Percentiles rank a stretch among this genome's conserved stretches.
Conservation (phyloP, 1,139 yeast genomes). For the Blastobotrys capitulatus region DNA sequence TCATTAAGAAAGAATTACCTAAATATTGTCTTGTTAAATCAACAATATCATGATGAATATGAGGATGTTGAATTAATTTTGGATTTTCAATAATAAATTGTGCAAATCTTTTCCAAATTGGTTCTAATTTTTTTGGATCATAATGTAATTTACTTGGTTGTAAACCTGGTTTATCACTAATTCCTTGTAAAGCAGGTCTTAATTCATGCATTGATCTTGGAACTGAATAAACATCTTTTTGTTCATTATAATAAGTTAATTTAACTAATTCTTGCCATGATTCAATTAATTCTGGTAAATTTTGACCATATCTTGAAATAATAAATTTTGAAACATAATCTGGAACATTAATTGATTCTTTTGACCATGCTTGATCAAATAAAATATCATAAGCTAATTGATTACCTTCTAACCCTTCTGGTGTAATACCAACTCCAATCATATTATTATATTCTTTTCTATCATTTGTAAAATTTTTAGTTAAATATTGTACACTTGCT, state of each 20-base stretch:
- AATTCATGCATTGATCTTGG: slow-evolving; percentile 15
- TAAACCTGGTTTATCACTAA: slow-evolving; percentile 12
- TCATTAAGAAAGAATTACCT: slow-evolving; percentile 14
- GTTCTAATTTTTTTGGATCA: slow-evolving; percentile 12
- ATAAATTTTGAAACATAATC: slow-evolving; percentile 13
- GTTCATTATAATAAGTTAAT: slow-evolving; percentile 17
- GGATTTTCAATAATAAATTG: slow-evolving; percentile 4
- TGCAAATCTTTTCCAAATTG: slow-evolving; percentile 13
- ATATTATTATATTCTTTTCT: slow-evolving; percentile 10
- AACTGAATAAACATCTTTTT: slow-evolving; percentile 15
- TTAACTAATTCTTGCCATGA: slow-evolving; percentile 16
- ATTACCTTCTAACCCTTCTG: slow-evolving; percentile 21
- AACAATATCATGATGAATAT: slow-evolving; percentile 18
- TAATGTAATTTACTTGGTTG: slow-evolving; percentile 15
- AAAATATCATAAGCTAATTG: slow-evolving; percentile 18
- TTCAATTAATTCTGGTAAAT: slow-evolving; percentile 1
- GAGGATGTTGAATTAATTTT: slow-evolving; percentile 9
- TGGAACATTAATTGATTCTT: slow-evolving; percentile 11
- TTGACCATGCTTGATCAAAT: slow-evolving; percentile 19
- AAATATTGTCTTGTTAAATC: slow-evolving; percentile 18
- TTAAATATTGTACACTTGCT: slow-evolving; percentile 17
- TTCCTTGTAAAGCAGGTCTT: slow-evolving; percentile 15
- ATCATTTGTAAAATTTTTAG: slow-evolving; percentile 16
- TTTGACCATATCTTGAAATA: slow-evolving; percentile 16
- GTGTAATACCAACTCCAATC: slow-evolving; percentile 18